Base-by-base conservation (phyloP, 202 grass and related monocot species). In the Saccharum hybrid region DNA sequence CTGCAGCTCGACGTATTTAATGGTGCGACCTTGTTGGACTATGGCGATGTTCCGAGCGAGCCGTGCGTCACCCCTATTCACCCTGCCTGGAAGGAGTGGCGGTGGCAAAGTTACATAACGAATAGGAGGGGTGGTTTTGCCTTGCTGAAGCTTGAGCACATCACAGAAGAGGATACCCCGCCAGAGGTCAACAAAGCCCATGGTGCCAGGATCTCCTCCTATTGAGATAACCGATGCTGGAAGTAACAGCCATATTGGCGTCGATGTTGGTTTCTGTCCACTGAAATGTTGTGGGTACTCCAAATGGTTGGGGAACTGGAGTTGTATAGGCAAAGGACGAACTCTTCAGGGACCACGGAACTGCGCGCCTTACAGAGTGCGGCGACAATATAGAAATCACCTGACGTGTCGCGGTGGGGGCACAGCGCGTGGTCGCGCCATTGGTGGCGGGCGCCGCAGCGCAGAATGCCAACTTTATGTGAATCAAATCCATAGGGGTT, bases 91-190 rank as follows among this genome's bases (percentile, higher is more conserved):
- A 18, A 31, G 8, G 0, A n/a, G 5, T 36, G 63, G 1, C 3
- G 72, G 18, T 36, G 72, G 72, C 49, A 75, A 34, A 31, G 30
- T 2, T 57, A 75, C 72, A 22, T 75, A 75, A 19, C 22, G 49
- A 75, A 75, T 5, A 34, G 21, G 30, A 6, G 71, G 71, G 8
- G 6, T 57, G 16, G 48, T 5, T 4, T 57, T 52, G 8, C 46
- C 71, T 74, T 7, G 63, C 63, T 38, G 16, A 21, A 36, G 16
- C n/a, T 75, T 59, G 72, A 75, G 72, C 72, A 75, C 72, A n/a
- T n/a, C n/a, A n/a, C n/a, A n/a, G n/a, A 75, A 14, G 49, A n/a
- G n/a, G n/a, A n/a, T n/a, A n/a, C 48, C 72, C 28, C 30, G 48
- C 72, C 72, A 57, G 49, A 74, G 48, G 72, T 75, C 72, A 2